Evolutionary conservation across 2,329 filamentous ascomycete species (phyloP).

Genomic region (Epichloe uncinata): DNA sequence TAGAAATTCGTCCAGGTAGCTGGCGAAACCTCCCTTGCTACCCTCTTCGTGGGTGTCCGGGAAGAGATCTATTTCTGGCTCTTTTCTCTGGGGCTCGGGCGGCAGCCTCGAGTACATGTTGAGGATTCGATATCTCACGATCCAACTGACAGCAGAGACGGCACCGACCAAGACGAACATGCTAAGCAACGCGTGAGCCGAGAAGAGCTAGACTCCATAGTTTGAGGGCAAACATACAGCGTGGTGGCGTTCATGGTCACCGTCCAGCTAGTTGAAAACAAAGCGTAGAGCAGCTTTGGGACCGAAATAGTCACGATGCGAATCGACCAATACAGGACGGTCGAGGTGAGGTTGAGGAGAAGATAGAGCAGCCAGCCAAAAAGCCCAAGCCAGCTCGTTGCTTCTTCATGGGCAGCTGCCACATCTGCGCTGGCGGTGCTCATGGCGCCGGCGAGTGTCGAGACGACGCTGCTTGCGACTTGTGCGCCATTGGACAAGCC

Average conservation of each 20-base stretch:
- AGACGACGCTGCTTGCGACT: slow-evolving; percentile 19
- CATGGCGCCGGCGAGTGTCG: slow-evolving; percentile 24
- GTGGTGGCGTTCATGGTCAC: slow-evolving; percentile 99
- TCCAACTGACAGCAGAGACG: slow-evolving; percentile 80
- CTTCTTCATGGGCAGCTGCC: slow-evolving; percentile 23
- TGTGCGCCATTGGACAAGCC: no score
- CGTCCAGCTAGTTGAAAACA: slow-evolving; percentile 86
- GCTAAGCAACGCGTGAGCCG: slow-evolving; percentile 24
- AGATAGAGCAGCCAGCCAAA: slow-evolving; percentile 41
- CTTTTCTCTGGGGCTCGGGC: slow-evolving; percentile 88
- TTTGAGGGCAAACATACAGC: slow-evolving; percentile 41
- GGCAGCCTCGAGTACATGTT: slow-evolving; percentile 95
- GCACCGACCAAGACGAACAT: slow-evolving; percentile 66
- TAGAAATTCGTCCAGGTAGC: slow-evolving; percentile 93
- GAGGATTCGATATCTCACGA: slow-evolving; percentile 87
- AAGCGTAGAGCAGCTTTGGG: slow-evolving; percentile 75
- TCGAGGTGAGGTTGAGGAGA: slow-evolving; percentile 41
- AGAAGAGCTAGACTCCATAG: neutral
- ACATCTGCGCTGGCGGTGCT: slow-evolving; percentile 19
- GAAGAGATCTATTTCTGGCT: slow-evolving; percentile 89
- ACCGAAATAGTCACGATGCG: slow-evolving; percentile 79
- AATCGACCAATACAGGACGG: slow-evolving; percentile 62
- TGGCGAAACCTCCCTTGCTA: slow-evolving; percentile 81
- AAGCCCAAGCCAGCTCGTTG: slow-evolving; percentile 43
- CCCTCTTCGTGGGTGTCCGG: slow-evolving; percentile 85